These are phyloP conservation scores for Furcasterigmium sp. DNA, from an alignment of 2,329 filamentous ascomycete species.

Conservation along the genomic window DNA sequence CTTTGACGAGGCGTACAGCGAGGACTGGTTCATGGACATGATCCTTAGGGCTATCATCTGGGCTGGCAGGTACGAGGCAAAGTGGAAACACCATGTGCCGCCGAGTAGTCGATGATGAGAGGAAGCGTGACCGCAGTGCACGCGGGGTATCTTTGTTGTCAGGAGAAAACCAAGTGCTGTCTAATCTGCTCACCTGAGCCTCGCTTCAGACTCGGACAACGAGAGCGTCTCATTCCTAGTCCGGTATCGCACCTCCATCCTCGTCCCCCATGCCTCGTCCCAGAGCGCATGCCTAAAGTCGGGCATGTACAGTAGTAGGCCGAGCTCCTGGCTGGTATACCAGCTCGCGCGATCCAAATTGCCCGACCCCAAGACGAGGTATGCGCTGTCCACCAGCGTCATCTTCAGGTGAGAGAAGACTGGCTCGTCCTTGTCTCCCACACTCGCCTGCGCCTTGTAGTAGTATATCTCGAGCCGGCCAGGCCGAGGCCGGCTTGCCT, in stretches of 20 bases:
- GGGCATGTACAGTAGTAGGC: slow-evolving; percentile 52
- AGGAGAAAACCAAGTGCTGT: too few species aligned
- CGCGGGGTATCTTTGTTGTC: too few species aligned
- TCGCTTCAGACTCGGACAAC: too few species aligned
- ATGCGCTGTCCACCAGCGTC: slow-evolving; percentile 64
- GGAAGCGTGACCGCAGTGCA: too few species aligned
- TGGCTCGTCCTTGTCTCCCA: slow-evolving; percentile 45
- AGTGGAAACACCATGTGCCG: too few species aligned
- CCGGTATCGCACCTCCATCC: slow-evolving; percentile 22
- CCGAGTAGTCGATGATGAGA: too few species aligned
- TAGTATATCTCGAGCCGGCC: slow-evolving; percentile 56
- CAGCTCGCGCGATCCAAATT: slow-evolving; percentile 84
- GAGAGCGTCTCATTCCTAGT: neutral
- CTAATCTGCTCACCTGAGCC: too few species aligned
- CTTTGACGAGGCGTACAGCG: slow-evolving; percentile 31
- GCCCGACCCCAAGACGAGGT: slow-evolving; percentile 68
- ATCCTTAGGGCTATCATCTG: slow-evolving; percentile 8
- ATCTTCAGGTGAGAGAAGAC: slow-evolving; percentile 75
- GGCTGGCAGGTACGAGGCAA: slow-evolving; percentile 7
- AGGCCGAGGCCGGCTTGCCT: slow-evolving; percentile 32
- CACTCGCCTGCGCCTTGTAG: slow-evolving; percentile 31
- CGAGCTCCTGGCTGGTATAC: slow-evolving; percentile 82
- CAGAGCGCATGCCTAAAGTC: slow-evolving; percentile 29
- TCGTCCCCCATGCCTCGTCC: slow-evolving; percentile 29
- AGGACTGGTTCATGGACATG: slow-evolving; percentile 17